These are phyloP conservation scores for Yamadazyma conglobata DNA, from an alignment of 1,139 yeast genomes.

Conservation along the genomic window DNA sequence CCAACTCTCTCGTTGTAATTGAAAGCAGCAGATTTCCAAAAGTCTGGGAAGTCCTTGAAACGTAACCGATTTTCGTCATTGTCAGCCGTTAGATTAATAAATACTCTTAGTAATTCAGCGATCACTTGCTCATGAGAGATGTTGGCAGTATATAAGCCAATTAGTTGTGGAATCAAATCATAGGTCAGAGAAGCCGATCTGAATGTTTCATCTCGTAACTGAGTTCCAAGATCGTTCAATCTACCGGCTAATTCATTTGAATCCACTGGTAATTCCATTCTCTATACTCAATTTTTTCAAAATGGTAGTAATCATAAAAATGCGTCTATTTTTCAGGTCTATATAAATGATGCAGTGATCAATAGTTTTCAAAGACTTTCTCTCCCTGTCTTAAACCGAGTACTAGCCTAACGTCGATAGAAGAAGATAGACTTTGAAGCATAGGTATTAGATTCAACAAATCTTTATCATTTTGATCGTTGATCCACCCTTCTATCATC, in stretches of 20 bases:
- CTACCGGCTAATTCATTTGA: constrained; percentile 1
- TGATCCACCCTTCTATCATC: constrained; percentile 95
- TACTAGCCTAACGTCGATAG: constrained; percentile 83
- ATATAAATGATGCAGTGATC: not conserved
- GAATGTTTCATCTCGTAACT: constrained; percentile 24
- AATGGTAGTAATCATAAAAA: constrained; percentile 1
- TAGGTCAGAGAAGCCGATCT: constrained; percentile 14
- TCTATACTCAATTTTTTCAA: not conserved
- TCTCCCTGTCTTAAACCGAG: constrained; percentile 79
- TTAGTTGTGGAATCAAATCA: constrained; percentile 10
- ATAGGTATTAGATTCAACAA: constrained; percentile 77
- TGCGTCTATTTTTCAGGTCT: constrained; percentile 4
- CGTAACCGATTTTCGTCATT: constrained; percentile 30
- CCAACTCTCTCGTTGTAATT: constrained; percentile 15
- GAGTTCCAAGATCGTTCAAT: constrained; percentile 23
- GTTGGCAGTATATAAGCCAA: constrained; percentile 8
- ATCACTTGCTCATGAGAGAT: constrained; percentile 6
- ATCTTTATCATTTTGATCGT: constrained; percentile 86
- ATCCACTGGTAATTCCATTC: not conserved
- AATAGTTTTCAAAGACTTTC: constrained; percentile 49
- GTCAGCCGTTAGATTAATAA: constrained; percentile 37
- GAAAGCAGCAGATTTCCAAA: constrained; percentile 19
- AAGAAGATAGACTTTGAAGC: constrained; percentile 70
- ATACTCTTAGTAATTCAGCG: constrained; percentile 24
- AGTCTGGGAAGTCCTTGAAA: constrained; percentile 15